Evolutionary conservation across 1,139 yeast species (phyloP).

Genomic region (Waltiozyma solani): DNA sequence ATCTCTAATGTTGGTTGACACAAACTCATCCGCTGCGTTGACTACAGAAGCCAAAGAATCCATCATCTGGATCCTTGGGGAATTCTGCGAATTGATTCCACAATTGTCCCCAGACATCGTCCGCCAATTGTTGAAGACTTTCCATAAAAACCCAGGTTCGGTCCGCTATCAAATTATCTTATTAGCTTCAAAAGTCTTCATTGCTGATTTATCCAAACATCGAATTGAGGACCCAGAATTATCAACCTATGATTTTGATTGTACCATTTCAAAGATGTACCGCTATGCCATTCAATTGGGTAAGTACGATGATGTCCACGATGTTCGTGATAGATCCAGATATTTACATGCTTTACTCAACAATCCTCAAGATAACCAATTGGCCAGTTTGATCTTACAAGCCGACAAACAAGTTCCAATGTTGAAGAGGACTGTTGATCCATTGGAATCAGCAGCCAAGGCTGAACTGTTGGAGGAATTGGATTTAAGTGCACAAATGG

Average conservation of each 20-base stretch:
- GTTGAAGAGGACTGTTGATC: slow-evolving; percentile 21
- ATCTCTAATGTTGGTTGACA: slow-evolving; percentile 22
- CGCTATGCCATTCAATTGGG: slow-evolving; percentile 54
- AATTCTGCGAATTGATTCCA: slow-evolving; percentile 42
- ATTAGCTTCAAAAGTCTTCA: slow-evolving; percentile 64
- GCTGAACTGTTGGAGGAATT: not conserved
- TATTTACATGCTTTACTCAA: slow-evolving; percentile 41
- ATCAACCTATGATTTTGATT: slow-evolving; percentile 25
- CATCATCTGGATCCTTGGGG: slow-evolving; percentile 88
- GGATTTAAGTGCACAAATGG: not conserved
- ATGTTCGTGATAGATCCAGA: slow-evolving; percentile 80
- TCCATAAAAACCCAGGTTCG: slow-evolving; percentile 34
- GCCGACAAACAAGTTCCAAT: slow-evolving; percentile 68
- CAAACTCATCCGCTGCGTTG: slow-evolving; percentile 26
- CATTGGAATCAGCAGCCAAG: slow-evolving; percentile 24
- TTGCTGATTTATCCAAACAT: slow-evolving; percentile 34
- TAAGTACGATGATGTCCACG: slow-evolving; percentile 67
- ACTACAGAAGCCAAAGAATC: slow-evolving; percentile 87
- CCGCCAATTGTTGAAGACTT: slow-evolving; percentile 44
- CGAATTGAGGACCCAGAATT: slow-evolving; percentile 19
- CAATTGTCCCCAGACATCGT: slow-evolving; percentile 71
- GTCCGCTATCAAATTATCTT: slow-evolving; percentile 68
- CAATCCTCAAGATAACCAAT: slow-evolving; percentile 25
- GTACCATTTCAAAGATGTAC: slow-evolving; percentile 45
- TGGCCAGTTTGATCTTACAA: slow-evolving; percentile 72